A percentile compares a stretch with the other conserved stretches of the same genome.
Evolutionary conservation across 306 rosid genomes (phyloP).

Genomic region (Ormosia semicastrata): DNA sequence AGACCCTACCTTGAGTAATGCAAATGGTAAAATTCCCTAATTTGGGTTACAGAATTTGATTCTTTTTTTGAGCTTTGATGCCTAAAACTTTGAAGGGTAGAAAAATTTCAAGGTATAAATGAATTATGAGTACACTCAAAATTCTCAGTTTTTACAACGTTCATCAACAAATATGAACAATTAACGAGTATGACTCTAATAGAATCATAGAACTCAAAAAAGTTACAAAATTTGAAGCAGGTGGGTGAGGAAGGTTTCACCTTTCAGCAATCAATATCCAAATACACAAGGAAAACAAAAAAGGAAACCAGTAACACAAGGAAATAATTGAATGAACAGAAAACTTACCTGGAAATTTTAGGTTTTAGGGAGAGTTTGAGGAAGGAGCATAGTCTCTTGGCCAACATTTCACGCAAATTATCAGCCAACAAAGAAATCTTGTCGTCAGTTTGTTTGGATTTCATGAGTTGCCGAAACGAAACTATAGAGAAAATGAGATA

Average conservation of each 20-base stretch:
- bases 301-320: too few relatives aligned
- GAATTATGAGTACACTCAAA: conserved; percentile 11
- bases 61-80: not conserved
- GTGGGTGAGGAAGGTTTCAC: not conserved
- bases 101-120: not conserved
- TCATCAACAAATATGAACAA: not conserved
- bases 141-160: not conserved
- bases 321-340: not conserved
- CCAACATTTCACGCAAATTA: conserved; percentile 16
- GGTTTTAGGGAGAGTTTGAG: conserved; percentile 42
- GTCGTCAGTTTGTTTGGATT: not conserved
- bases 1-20: not conserved
- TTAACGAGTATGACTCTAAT: not conserved
- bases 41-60: not conserved
- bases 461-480: not conserved
- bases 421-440: not conserved
- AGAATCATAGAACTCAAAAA: not conserved
- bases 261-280: not conserved
- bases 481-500: not conserved
- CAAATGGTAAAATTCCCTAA: not conserved
- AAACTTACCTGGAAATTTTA: conserved; percentile 46
- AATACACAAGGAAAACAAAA: not conserved
- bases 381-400: conserved; percentile 33
- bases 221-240: not conserved
- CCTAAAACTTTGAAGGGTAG: not conserved